A percentile compares a stretch with the other conserved stretches of the same genome.
Evolutionary conservation across 495 filamentous ascomycete genomes (phyloP).

Genomic region (Choiromyces venosus): DNA sequence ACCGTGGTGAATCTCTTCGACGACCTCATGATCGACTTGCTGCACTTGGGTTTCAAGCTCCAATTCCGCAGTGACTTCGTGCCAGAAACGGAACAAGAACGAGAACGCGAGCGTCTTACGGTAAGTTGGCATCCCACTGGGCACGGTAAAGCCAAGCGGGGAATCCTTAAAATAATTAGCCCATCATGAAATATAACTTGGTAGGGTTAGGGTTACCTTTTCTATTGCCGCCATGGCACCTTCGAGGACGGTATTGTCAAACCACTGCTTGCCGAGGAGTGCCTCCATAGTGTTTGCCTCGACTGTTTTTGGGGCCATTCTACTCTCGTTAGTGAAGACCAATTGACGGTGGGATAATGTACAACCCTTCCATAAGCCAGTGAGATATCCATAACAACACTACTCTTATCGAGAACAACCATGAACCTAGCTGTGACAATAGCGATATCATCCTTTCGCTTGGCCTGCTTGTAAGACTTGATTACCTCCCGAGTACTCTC

Average conservation of each 20-base stretch:
- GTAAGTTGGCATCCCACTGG: conserved; percentile 94
- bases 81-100: conserved; percentile 87
- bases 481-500: conserved; percentile 56
- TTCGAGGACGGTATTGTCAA: conserved; percentile 74
- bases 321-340: conserved; percentile 19
- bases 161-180: conserved; percentile 56
- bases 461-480: conserved; percentile 85
- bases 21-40: conserved; percentile 49
- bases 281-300: conserved; percentile 67
- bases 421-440: conserved; percentile 84
- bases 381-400: conserved; percentile 60
- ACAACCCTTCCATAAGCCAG: conserved; percentile 71
- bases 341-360: conserved; percentile 9
- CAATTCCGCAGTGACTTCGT: conserved; percentile 52
- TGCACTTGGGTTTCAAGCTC: conserved; percentile 9
- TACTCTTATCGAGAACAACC: conserved; percentile 56
- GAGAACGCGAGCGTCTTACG: conserved; percentile 80
- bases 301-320: conserved; percentile 81
- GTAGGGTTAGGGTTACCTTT: conserved; percentile 39
- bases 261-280: conserved; percentile 70
- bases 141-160: conserved; percentile 74
- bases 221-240: conserved; percentile 80
- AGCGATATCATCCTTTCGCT: conserved; percentile 94
- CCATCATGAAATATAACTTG: background rate
- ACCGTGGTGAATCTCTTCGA: conserved; percentile 56